phyloP scores from a whole-genome alignment of 345 rosid genomes.

The Gossypium stocksii region DNA sequence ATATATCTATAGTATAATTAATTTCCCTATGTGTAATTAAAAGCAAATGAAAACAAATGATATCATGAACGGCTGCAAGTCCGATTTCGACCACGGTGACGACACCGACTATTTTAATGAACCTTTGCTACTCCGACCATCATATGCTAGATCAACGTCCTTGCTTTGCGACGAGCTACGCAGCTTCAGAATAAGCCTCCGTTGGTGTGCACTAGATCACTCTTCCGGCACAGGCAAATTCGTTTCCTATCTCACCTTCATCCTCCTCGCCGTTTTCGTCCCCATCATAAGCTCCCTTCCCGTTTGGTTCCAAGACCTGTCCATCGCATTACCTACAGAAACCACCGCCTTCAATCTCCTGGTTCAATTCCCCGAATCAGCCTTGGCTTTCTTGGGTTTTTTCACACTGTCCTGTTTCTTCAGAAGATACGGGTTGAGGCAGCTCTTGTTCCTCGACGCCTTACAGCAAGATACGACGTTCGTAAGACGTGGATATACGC shows the following conservation, averaged over 20 bases:
- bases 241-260: constrained; percentile 44
- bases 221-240: constrained; percentile 44
- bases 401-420: constrained; percentile 52
- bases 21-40: no score
- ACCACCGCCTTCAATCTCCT: constrained; percentile 49
- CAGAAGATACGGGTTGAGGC: constrained; percentile 40
- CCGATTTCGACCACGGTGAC: not conserved
- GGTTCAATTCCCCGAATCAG: constrained; percentile 65
- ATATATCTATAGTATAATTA: not conserved
- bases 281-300: constrained; percentile 41
- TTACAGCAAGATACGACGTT: constrained; percentile 42
- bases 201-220: constrained; percentile 69
- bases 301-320: constrained; percentile 22
- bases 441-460: constrained; percentile 63
- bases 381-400: constrained; percentile 52
- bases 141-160: constrained; percentile 35
- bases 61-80: not conserved
- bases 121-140: constrained; percentile 32
- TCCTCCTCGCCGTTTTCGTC: constrained; percentile 37
- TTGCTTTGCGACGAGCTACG: constrained; percentile 40
- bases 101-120: not conserved
- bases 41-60: not conserved
- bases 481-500: constrained; percentile 44
- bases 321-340: constrained; percentile 20
- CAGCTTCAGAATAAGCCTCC: constrained; percentile 52